phyloP scores from a whole-genome alignment of 2,329 filamentous ascomycete species.

The Xylariaceae sp. region DNA sequence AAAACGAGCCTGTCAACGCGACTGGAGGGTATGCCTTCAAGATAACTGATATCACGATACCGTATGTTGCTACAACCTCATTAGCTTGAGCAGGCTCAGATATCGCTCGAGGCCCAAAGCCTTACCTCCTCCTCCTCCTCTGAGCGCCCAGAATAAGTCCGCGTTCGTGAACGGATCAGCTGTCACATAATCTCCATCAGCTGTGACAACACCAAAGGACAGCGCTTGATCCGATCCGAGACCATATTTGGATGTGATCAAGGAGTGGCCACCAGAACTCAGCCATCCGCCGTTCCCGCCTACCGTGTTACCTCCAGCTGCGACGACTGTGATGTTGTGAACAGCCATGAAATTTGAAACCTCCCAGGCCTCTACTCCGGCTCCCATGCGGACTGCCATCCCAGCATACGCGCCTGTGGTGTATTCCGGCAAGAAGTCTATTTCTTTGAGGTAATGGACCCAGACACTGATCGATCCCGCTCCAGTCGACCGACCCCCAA shows the following conservation, averaged over 20 bases:
- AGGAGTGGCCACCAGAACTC: constrained; percentile 47
- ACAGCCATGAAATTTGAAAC: constrained; percentile 26
- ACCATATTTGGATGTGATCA: constrained; percentile 41
- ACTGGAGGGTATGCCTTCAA: constrained; percentile 26
- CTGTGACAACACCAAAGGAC: constrained; percentile 43
- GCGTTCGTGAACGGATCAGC: constrained; percentile 40
- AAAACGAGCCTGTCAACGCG: constrained; percentile 15
- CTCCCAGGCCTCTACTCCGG: constrained; percentile 32
- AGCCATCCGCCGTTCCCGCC: constrained; percentile 46
- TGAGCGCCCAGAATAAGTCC: constrained; percentile 53
- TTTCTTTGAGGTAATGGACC: constrained; percentile 43
- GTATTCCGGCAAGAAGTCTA: constrained; percentile 33
- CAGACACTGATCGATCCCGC: constrained; percentile 43
- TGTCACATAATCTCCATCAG: constrained; percentile 38
- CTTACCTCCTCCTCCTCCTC: constrained; percentile 45
- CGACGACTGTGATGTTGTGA: constrained; percentile 26
- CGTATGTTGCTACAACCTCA: constrained; percentile 21
- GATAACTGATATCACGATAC: constrained; percentile 26
- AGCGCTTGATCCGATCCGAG: constrained; percentile 50
- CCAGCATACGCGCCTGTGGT: constrained; percentile 26
- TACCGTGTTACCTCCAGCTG: constrained; percentile 28
- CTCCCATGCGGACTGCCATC: constrained; percentile 32
- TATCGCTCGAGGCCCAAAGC: neutral
- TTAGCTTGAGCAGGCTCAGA: no score
- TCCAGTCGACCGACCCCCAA: constrained; percentile 41